Conservation (phyloP, 148 eudicot species). For the Camellia lanceoleosa region DNA sequence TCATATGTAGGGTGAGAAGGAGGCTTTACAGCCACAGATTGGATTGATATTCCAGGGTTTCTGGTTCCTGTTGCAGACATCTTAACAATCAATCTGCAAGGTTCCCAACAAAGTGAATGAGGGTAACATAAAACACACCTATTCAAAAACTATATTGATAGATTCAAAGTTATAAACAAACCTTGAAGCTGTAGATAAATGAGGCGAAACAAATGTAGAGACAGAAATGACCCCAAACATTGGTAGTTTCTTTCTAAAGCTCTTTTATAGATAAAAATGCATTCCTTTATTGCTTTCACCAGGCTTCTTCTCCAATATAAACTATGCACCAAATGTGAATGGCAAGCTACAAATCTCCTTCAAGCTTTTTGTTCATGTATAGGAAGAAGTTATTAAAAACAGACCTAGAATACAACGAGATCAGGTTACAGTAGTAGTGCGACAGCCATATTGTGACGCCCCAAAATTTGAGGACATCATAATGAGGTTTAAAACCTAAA, state of each 20-base stretch:
- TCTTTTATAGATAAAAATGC: neutral
- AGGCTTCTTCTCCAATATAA: conserved; percentile 7
- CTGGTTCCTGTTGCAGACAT: conserved; percentile 33
- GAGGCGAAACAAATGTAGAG: conserved; percentile 14
- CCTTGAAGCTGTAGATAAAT: conserved; percentile 20
- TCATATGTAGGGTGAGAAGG: conserved; percentile 95
- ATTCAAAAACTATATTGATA: neutral
- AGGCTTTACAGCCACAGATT: conserved; percentile 34
- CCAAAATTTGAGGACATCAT: too few species aligned
- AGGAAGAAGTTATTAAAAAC: neutral
- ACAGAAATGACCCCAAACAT: conserved; percentile 10
- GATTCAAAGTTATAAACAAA: conserved; percentile 9
- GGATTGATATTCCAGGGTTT: conserved; percentile 21
- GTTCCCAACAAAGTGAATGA: neutral
- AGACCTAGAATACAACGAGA: neutral
- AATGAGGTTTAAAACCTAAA: too few species aligned
- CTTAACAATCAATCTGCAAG: conserved; percentile 29
- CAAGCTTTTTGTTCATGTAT: neutral
- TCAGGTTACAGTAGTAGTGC: too few species aligned
- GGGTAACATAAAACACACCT: neutral
- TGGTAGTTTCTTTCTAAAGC: neutral
- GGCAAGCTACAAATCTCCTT: neutral
- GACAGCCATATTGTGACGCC: too few species aligned
- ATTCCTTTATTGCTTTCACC: neutral
- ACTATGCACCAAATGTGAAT: conserved; percentile 6